Conservation (phyloP, 2,329 filamentous ascomycete genomes). For the Fusarium pseudograminearum region DNA sequence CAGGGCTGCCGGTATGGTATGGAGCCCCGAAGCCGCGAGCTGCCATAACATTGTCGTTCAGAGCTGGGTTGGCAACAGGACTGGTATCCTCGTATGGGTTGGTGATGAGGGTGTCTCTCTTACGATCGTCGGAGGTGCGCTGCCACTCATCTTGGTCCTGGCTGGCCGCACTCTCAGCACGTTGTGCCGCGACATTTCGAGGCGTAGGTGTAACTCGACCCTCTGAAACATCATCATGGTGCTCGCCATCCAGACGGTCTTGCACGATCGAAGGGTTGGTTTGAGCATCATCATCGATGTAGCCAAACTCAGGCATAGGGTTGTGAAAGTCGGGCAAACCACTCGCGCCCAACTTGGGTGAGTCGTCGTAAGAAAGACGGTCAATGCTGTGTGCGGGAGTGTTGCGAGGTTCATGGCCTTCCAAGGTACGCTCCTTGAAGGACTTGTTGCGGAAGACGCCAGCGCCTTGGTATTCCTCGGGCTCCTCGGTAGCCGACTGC, state of each 20-base stretch:
- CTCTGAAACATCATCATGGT: slow-evolving; percentile 62
- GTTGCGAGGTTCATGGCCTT: slow-evolving; percentile 65
- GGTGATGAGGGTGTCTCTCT: slow-evolving; percentile 74
- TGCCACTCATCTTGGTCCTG: slow-evolving; percentile 74
- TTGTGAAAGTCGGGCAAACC: slow-evolving; percentile 76
- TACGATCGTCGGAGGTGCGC: slow-evolving; percentile 70
- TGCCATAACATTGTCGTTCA: slow-evolving; percentile 63
- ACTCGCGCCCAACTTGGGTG: slow-evolving; percentile 72
- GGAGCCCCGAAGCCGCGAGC: slow-evolving; percentile 57
- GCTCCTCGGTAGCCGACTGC: slow-evolving; percentile 53
- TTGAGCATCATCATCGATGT: slow-evolving; percentile 74
- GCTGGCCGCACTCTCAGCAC: slow-evolving; percentile 56
- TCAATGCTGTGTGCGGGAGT: slow-evolving; percentile 71
- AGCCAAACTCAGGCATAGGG: slow-evolving; percentile 82
- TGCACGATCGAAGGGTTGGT: slow-evolving; percentile 89
- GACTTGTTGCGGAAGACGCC: slow-evolving; percentile 72
- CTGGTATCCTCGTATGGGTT: slow-evolving; percentile 76
- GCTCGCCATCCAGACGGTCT: slow-evolving; percentile 72
- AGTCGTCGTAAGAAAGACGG: slow-evolving; percentile 65
- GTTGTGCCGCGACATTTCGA: slow-evolving; percentile 45
- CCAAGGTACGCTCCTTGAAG: slow-evolving; percentile 73
- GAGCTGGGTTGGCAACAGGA: slow-evolving; percentile 68
- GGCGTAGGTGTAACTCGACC: slow-evolving; percentile 66
- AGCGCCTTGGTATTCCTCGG: slow-evolving; percentile 58
- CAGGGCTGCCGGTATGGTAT: slow-evolving; percentile 67